Evolutionary conservation across 441 rosid species (phyloP).

Genomic region (Croton laevigatus): DNA sequence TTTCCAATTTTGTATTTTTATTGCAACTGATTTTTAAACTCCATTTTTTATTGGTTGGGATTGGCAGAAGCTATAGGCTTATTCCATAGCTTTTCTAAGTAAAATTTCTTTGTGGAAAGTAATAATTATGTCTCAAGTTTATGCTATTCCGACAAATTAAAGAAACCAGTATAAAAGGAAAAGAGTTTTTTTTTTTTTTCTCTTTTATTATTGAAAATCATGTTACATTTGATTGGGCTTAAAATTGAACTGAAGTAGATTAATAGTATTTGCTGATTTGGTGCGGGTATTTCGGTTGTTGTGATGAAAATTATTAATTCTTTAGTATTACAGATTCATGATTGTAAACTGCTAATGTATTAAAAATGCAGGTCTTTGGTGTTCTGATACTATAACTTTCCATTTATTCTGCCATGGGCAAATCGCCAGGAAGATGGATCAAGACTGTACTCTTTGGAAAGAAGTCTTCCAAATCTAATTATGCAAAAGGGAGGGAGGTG

Average conservation of each 20-base stretch:
- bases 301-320: background rate
- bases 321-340: background rate
- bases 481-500: constrained; percentile 66
- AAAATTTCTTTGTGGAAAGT: background rate
- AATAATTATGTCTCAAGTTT: background rate
- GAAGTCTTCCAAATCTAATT: constrained; percentile 61
- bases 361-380: constrained; percentile 22
- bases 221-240: background rate
- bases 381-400: constrained; percentile 26
- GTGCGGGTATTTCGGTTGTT: background rate
- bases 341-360: background rate
- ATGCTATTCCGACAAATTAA: background rate
- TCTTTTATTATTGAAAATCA: background rate
- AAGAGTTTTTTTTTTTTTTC: background rate
- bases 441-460: constrained; percentile 74
- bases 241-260: background rate
- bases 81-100: no score
- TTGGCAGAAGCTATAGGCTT: no score
- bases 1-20: background rate
- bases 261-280: background rate
- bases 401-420: constrained; percentile 55
- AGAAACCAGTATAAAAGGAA: background rate
- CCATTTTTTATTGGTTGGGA: background rate
- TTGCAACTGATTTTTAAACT: constrained; percentile 13
- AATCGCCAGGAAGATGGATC: constrained; percentile 73